Evolutionary conservation across 116 monocot species (phyloP).

Genomic region (Dioscorea cayenensis): DNA sequence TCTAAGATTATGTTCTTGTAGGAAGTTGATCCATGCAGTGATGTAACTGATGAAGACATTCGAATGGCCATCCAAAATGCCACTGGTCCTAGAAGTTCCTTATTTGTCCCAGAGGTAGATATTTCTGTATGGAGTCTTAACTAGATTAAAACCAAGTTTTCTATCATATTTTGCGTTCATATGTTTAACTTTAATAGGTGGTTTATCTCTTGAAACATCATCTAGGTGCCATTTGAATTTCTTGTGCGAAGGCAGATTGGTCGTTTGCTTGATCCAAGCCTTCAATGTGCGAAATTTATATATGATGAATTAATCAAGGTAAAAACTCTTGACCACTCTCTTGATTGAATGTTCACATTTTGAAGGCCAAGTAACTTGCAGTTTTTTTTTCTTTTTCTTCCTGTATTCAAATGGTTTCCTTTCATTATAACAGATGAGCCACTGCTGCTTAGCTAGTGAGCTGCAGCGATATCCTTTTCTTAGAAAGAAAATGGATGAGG

Average conservation of each 20-base stretch:
- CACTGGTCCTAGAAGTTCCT: conserved; percentile 60
- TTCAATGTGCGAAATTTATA: conserved; percentile 70
- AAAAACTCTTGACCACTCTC: background rate
- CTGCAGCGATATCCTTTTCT: conserved; percentile 68
- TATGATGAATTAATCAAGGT: conserved; percentile 89
- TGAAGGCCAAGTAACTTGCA: background rate
- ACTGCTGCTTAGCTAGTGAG: conserved; percentile 47
- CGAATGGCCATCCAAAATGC: conserved; percentile 77
- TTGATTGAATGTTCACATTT: background rate
- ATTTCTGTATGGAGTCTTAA: background rate
- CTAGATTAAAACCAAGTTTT: conserved; percentile 2
- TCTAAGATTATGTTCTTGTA: conserved; percentile 10
- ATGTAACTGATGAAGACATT: conserved; percentile 76
- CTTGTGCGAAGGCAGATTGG: conserved; percentile 68
- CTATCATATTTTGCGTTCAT: background rate
- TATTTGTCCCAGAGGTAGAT: conserved; percentile 84
- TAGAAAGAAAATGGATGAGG: conserved; percentile 56
- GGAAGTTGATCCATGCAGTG: conserved; percentile 85
- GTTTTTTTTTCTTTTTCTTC: background rate
- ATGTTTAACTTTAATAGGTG: background rate
- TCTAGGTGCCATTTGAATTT: conserved; percentile 80
- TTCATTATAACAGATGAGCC: conserved; percentile 53
- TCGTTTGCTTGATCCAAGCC: conserved; percentile 74
- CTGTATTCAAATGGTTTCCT: background rate
- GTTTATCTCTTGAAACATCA: background rate